Percentiles rank a stretch among this genome's conserved stretches.
phyloP scores from a whole-genome alignment of 345 rosid genomes.

The Pistacia vera region DNA sequence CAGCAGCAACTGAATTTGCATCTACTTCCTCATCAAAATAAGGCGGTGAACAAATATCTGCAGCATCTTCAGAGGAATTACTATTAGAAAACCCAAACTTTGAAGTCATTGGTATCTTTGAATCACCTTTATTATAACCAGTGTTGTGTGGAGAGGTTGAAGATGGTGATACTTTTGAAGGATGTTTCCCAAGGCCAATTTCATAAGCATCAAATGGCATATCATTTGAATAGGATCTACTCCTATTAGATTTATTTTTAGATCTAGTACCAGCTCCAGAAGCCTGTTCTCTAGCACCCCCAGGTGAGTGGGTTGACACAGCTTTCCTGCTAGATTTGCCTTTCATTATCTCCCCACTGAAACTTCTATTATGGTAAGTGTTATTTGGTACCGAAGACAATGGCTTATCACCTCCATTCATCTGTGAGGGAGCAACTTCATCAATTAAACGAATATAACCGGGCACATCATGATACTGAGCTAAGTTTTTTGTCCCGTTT shows the following conservation, averaged over 20 bases:
- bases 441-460: constrained; percentile 49
- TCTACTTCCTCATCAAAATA: constrained; percentile 72
- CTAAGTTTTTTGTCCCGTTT: constrained; percentile 43
- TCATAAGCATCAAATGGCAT: constrained; percentile 40
- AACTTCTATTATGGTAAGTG: constrained; percentile 18
- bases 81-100: constrained; percentile 35
- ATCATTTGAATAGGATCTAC: constrained; percentile 41
- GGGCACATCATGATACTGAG: constrained; percentile 52
- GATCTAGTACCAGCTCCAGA: constrained; percentile 24
- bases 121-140: constrained; percentile 26
- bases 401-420: constrained; percentile 32
- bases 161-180: constrained; percentile 35
- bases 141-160: constrained; percentile 27
- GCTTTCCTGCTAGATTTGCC: constrained; percentile 29
- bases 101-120: constrained; percentile 27
- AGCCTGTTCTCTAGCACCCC: constrained; percentile 18
- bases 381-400: constrained; percentile 31
- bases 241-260: constrained; percentile 30
- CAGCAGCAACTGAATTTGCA: constrained; percentile 75
- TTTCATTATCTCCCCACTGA: constrained; percentile 27
- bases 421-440: constrained; percentile 34
- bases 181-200: constrained; percentile 29
- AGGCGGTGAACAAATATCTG: constrained; percentile 53
- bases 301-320: constrained; percentile 31
- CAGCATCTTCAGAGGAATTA: constrained; percentile 39